Conservation (phyloP, 371 early-diverging fungal species). For the Syncephalastrum contaminatum region DNA sequence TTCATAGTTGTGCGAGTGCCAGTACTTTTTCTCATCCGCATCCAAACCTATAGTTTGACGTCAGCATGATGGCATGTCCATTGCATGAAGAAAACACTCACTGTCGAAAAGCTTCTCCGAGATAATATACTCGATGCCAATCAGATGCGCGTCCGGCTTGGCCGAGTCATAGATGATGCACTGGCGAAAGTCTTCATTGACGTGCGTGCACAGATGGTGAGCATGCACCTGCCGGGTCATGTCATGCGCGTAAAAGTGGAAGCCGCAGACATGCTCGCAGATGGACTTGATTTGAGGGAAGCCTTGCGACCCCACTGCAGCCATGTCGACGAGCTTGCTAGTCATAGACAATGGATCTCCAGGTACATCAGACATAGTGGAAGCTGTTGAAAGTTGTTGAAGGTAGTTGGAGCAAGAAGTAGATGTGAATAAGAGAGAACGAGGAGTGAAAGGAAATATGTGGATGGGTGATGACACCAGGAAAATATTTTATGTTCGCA, state of each 20-base stretch:
- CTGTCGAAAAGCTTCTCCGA: constrained; percentile 42
- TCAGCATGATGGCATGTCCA: too few relatives aligned
- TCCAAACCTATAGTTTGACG: too few relatives aligned
- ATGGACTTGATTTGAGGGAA: constrained; percentile 10
- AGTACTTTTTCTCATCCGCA: constrained; percentile 40
- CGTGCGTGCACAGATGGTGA: constrained; percentile 44
- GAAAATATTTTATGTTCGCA: too few relatives aligned
- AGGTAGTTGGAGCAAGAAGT: too few relatives aligned
- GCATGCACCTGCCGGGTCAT: constrained; percentile 41
- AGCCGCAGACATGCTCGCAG: constrained; percentile 26
- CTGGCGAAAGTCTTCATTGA: constrained; percentile 52
- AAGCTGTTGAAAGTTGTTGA: too few relatives aligned
- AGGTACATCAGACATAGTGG: constrained; percentile 5
- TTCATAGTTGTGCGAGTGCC: constrained; percentile 53
- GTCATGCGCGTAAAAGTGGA: constrained; percentile 32
- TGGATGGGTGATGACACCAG: too few relatives aligned
- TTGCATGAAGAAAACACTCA: not conserved
- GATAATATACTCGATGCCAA: constrained; percentile 58
- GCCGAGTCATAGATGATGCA: constrained; percentile 51
- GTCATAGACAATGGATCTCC: constrained; percentile 7
- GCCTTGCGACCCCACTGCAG: not conserved
- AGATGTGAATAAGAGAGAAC: too few relatives aligned
- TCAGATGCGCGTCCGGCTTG: constrained; percentile 33
- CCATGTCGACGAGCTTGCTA: constrained; percentile 5
- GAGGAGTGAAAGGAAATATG: too few relatives aligned